phyloP scores from a whole-genome alignment of 371 early-diverging fungal species.

The Haplosporangium sp. region DNA sequence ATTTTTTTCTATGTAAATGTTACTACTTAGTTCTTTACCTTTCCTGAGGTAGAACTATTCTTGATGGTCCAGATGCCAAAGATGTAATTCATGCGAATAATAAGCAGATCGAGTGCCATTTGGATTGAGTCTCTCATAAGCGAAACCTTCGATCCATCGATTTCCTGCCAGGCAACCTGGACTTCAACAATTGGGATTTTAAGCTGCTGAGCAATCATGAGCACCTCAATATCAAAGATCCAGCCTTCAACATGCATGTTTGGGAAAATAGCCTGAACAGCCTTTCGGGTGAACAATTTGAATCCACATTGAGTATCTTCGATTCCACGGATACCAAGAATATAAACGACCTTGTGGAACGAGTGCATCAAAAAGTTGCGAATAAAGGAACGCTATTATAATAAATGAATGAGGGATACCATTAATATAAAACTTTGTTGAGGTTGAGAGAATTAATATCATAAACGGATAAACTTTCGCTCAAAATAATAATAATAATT shows the following conservation, averaged over 20 bases:
- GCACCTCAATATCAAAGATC: slow-evolving; percentile 97
- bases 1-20: no score
- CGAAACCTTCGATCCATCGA: slow-evolving; percentile 93
- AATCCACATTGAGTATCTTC: slow-evolving; percentile 98
- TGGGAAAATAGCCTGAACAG: slow-evolving; percentile 84
- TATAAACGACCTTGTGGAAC: slow-evolving; percentile 88
- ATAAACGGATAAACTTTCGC: no score
- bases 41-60: background rate
- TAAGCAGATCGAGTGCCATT: slow-evolving; percentile 91
- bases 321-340: slow-evolving; percentile 86
- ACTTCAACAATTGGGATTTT: slow-evolving; percentile 88
- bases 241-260: slow-evolving; percentile 95
- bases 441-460: no score
- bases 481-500: background rate
- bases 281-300: slow-evolving; percentile 88
- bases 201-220: slow-evolving; percentile 81
- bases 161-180: slow-evolving; percentile 95
- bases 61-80: slow-evolving; percentile 80
- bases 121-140: slow-evolving; percentile 87
- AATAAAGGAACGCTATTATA: slow-evolving; percentile 82
- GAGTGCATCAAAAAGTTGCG: slow-evolving; percentile 93
- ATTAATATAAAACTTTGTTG: no score
- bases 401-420: background rate
- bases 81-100: slow-evolving; percentile 89
- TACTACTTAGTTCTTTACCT: background rate